Percentiles rank a stretch among this genome's conserved stretches.
Evolutionary conservation across 2,329 filamentous ascomycete genomes (phyloP).

Genomic region (Dactylellina sp.): DNA sequence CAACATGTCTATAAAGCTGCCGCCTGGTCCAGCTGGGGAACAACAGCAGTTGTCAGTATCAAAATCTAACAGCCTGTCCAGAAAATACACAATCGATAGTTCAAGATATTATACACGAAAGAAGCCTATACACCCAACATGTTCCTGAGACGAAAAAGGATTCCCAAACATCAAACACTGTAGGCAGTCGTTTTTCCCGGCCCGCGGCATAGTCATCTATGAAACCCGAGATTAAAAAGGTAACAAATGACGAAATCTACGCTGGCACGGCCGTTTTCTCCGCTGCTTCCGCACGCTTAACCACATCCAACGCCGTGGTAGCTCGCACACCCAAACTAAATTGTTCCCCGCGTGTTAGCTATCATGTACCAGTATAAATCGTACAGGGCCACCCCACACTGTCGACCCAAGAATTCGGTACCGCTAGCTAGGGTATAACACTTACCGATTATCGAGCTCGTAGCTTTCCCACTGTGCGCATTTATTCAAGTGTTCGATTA

Average conservation of each 20-base stretch:
- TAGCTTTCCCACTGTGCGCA: constrained; percentile 78
- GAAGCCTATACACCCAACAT: constrained; percentile 7
- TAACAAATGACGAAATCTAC: constrained; percentile 1
- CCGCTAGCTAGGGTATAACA: neutral
- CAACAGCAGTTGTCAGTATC: neutral
- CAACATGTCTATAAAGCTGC: neutral
- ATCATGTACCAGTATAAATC: too few relatives aligned
- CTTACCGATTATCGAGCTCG: constrained; percentile 71
- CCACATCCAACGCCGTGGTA: constrained; percentile 75
- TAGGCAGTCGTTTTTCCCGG: neutral
- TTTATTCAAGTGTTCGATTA: constrained; percentile 74
- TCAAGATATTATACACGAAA: constrained; percentile 7
- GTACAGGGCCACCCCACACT: constrained; percentile 20
- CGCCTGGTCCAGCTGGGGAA: constrained; percentile 21
- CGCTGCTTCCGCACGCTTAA: constrained; percentile 63
- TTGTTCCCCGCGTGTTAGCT: constrained; percentile 1
- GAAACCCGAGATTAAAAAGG: neutral
- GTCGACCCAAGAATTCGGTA: constrained; percentile 26
- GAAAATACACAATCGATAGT: constrained; percentile 3
- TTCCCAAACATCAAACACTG: constrained; percentile 4
- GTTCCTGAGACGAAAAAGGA: neutral
- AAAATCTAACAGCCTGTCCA: neutral
- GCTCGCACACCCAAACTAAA: constrained; percentile 78
- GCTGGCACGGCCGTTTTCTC: constrained; percentile 26
- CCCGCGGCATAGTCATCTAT: neutral